Percentiles rank a stretch among this genome's conserved stretches.
Evolutionary conservation across 306 rosid species (phyloP).

Genomic region (Parietaria judaica): DNA sequence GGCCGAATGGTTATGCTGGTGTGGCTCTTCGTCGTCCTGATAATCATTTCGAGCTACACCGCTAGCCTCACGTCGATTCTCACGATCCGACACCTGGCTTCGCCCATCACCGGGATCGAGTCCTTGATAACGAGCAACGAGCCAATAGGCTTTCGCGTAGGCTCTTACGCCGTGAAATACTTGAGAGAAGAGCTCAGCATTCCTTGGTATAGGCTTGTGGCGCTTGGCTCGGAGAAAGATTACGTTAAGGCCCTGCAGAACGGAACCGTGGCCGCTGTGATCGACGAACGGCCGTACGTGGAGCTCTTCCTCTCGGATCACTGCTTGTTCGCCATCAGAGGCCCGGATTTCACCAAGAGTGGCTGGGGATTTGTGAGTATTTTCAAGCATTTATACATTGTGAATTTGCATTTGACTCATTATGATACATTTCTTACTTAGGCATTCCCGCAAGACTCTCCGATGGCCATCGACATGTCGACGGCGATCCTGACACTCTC

Average conservation of each 20-base stretch:
- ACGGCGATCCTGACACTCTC: constrained; percentile 40
- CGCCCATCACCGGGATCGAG: constrained; percentile 46
- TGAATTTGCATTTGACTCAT: neutral
- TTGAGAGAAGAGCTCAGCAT: constrained; percentile 31
- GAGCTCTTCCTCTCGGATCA: constrained; percentile 44
- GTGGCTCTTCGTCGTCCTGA: constrained; percentile 45
- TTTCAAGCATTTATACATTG: neutral
- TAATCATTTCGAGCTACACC: constrained; percentile 47
- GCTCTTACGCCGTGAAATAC: constrained; percentile 41
- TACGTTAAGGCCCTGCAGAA: constrained; percentile 34
- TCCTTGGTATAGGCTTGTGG: constrained; percentile 34
- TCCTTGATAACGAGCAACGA: constrained; percentile 29
- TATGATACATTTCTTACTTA: neutral
- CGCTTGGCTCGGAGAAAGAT: constrained; percentile 51
- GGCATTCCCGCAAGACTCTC: constrained; percentile 39
- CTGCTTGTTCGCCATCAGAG: constrained; percentile 31
- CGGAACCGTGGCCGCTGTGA: constrained; percentile 40
- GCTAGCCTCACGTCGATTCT: constrained; percentile 50
- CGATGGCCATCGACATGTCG: constrained; percentile 37
- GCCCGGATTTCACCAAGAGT: constrained; percentile 40
- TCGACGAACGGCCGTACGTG: constrained; percentile 37
- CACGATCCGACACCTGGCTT: constrained; percentile 35
- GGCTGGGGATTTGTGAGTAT: constrained; percentile 57
- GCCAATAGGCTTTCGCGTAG: constrained; percentile 44
- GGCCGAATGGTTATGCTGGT: constrained; percentile 34